Percentiles rank a stretch among this genome's conserved stretches.
Evolutionary conservation across 2,329 filamentous ascomycete species (phyloP).

Genomic region (Colletotrichum musicola): DNA sequence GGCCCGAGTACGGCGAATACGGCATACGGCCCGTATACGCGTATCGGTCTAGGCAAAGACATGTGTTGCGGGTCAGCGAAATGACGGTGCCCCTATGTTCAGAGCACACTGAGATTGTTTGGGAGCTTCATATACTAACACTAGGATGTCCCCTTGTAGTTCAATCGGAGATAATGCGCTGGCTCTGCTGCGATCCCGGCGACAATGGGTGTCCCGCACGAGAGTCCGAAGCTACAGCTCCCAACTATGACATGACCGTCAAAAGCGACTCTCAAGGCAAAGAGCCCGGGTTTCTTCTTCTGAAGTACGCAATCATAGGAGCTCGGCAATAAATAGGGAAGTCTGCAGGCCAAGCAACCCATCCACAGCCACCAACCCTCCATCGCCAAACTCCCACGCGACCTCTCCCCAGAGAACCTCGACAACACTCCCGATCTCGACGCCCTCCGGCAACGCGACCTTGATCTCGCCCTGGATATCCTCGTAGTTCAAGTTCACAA

Average conservation of each 20-base stretch:
- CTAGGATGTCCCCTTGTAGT: too few species aligned
- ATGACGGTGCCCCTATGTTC: background rate
- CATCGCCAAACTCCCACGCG: constrained; percentile 3
- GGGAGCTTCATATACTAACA: too few species aligned
- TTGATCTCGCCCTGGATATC: constrained; percentile 16
- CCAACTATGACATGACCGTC: background rate
- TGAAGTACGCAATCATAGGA: background rate
- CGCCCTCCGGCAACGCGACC: constrained; percentile 8
- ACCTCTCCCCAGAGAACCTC: constrained; percentile 28
- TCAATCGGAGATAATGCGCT: too few species aligned
- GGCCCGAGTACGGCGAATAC: background rate
- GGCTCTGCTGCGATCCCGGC: too few species aligned
- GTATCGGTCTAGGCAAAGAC: background rate
- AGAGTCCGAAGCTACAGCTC: too few species aligned
- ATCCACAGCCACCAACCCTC: constrained; percentile 18
- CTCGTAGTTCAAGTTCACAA: constrained; percentile 21
- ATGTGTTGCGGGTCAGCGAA: background rate
- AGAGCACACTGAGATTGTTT: too few species aligned
- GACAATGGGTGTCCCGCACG: too few species aligned
- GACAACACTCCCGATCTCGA: background rate
- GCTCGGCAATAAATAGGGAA: background rate
- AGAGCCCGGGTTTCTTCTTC: background rate
- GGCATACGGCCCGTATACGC: background rate
- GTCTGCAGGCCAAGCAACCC: constrained; percentile 20
- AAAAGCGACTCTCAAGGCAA: background rate